A percentile compares a stretch with the other conserved stretches of the same genome.
Evolutionary conservation across 768 basidiomycete genomes (phyloP).

Genomic region (Rhizopogon salebrosus): DNA sequence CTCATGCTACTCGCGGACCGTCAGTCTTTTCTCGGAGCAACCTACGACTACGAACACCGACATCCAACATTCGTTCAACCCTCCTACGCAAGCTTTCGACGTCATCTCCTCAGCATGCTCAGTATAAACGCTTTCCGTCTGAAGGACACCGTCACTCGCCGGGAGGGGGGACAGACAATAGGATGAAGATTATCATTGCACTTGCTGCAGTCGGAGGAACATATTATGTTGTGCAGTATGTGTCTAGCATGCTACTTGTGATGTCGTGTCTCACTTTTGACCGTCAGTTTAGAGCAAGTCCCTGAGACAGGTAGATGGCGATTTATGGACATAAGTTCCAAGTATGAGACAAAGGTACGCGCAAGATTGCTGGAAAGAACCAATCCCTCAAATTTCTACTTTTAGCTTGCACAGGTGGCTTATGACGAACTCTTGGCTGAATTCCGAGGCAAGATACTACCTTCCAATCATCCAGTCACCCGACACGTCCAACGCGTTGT

Average conservation of each 20-base stretch:
- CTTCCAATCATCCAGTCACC: slow-evolving; percentile 60
- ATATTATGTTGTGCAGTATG: slow-evolving; percentile 27
- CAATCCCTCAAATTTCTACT: background rate
- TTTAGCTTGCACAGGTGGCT: slow-evolving; percentile 39
- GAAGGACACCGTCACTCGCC: slow-evolving; percentile 1
- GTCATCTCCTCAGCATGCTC: slow-evolving; percentile 13
- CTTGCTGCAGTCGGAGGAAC: slow-evolving; percentile 16
- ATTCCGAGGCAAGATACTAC: slow-evolving; percentile 52
- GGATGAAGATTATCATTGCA: slow-evolving; percentile 14
- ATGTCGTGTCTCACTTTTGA: background rate
- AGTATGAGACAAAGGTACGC: slow-evolving; percentile 51
- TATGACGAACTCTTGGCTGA: slow-evolving; percentile 43
- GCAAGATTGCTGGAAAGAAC: slow-evolving; percentile 9
- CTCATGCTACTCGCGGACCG: background rate
- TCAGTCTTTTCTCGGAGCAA: background rate
- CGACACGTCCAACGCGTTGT: slow-evolving; percentile 68
- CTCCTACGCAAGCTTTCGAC: slow-evolving; percentile 14
- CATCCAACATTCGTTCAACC: background rate
- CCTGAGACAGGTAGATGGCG: slow-evolving; percentile 84
- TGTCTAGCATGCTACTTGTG: background rate
- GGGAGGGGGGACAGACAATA: slow-evolving; percentile 5
- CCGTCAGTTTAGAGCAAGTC: slow-evolving; percentile 63
- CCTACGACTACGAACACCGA: background rate
- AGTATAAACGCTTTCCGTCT: slow-evolving; percentile 25
- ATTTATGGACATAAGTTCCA: slow-evolving; percentile 74